A percentile compares a stretch with the other conserved stretches of the same genome.
Evolutionary conservation across 768 basidiomycete genomes (phyloP).

Genomic region (Melanogaster broomeanus): DNA sequence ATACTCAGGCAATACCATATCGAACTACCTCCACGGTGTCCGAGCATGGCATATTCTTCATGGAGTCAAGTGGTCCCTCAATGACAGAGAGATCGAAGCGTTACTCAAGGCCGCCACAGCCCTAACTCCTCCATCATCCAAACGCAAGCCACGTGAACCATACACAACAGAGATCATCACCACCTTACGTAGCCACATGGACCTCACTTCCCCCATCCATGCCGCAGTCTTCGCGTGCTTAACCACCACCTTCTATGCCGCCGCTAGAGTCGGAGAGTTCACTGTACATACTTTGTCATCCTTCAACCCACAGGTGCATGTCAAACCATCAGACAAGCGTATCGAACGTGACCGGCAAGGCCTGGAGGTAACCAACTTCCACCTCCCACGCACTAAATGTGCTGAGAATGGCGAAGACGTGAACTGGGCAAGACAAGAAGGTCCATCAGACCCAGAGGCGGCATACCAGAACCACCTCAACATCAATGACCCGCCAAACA

Average conservation of each 20-base stretch:
- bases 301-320: neutral
- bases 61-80: no score
- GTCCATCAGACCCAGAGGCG: slow-evolving; percentile 5
- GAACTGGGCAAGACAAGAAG: slow-evolving; percentile 8
- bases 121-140: no score
- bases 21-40: slow-evolving; percentile 7
- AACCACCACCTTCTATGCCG: no score
- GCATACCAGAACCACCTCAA: slow-evolving; percentile 12
- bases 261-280: neutral
- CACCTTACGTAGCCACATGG: no score
- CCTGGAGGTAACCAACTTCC: slow-evolving; percentile 28
- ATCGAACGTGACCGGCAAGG: neutral
- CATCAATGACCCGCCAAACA: slow-evolving; percentile 27
- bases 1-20: slow-evolving; percentile 4
- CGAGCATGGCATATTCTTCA: no score
- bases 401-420: slow-evolving; percentile 17
- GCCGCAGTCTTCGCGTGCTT: no score
- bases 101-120: no score
- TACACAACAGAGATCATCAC: no score
- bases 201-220: no score
- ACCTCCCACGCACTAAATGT: slow-evolving; percentile 7
- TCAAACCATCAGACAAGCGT: neutral
- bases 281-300: neutral
- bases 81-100: no score
- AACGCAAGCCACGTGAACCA: no score